Evolutionary conservation across 1,139 yeast species (phyloP), one percentile per base, ranked within the genome.

Genomic region (Lodderomyces elongisporus): DNA sequence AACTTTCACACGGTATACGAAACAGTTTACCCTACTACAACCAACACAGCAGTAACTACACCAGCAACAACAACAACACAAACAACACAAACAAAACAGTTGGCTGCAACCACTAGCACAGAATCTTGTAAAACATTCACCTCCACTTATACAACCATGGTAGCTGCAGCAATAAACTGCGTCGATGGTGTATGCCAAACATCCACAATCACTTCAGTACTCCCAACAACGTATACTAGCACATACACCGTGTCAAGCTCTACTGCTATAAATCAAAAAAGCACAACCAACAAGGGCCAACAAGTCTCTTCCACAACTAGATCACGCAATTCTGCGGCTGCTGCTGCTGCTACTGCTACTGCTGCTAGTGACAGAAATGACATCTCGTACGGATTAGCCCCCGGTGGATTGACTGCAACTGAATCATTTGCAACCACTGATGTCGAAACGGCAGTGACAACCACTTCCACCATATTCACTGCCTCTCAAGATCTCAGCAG

Each of bases 401-500:
- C n/a, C n/a, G n/a, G n/a, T n/a, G 5, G 7, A 7, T 10, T 15
- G 8, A 18, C 22, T 18, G 9, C 22, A 18, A 18, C 22, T 18
- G 22, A 7, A 18, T 14, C 35, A 12, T 14, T 35, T n/a, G 27
- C 30, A 20, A 38, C 41, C 3, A 33, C 43, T 3, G 35, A 37
- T 27, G 43, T 42, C 7, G 43, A 42, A 3, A 41, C 35, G 22
- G 42, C 54, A 14, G 36, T 41, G 26, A 56, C 62, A 5, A 49
- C 58, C 3, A 51, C 59, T 4, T 44, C 41, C 8, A 53, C 56
- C 2, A 37, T 59, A 20, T 59, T 43, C 39, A 42, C 41, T 31
- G 60, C 60, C 17, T 47, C 62, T 3, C 39, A 51, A 4, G 44
- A 44, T 1, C 59, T 56, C 7, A 32, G 42, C n/a, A 43, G 51